Percentiles rank a stretch among this genome's conserved stretches.
These are phyloP conservation scores for Stachybotrys echinatus DNA, from an alignment of 2,329 filamentous ascomycete genomes.

Conservation along the genomic window DNA sequence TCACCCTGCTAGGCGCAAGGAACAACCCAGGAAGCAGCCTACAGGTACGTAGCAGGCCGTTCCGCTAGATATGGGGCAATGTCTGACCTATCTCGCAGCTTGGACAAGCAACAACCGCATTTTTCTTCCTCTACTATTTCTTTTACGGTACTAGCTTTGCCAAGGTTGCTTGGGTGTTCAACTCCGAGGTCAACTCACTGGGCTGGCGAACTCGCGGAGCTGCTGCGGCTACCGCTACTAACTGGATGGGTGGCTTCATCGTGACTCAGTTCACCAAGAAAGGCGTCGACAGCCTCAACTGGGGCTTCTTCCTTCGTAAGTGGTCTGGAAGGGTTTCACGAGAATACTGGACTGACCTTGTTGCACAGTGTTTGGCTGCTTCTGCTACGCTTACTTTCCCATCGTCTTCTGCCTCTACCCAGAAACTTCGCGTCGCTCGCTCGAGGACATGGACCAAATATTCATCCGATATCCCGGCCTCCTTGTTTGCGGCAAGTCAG, in stretches of 20 bases:
- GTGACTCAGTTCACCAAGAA: slow-evolving; percentile 39
- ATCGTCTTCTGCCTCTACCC: slow-evolving; percentile 44
- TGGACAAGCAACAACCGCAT: slow-evolving; percentile 32
- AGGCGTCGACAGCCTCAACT: slow-evolving; percentile 32
- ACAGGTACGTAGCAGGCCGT: too few relatives aligned
- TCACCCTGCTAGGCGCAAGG: background rate
- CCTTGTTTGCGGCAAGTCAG: slow-evolving; percentile 25
- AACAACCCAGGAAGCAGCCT: too few relatives aligned
- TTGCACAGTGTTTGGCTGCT: slow-evolving; percentile 4
- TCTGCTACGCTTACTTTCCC: slow-evolving; percentile 28
- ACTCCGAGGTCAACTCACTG: slow-evolving; percentile 35
- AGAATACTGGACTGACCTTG: background rate
- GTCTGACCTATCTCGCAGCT: slow-evolving; percentile 15
- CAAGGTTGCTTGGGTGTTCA: slow-evolving; percentile 35
- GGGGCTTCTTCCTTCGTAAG: slow-evolving; percentile 37
- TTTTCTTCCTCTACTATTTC: slow-evolving; percentile 37
- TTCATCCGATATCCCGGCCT: slow-evolving; percentile 23
- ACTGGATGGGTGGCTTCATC: slow-evolving; percentile 37
- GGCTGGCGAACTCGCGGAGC: slow-evolving; percentile 35
- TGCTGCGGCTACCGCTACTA: slow-evolving; percentile 37
- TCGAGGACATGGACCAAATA: slow-evolving; percentile 44
- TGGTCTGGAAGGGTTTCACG: background rate
- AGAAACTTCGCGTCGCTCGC: slow-evolving; percentile 38
- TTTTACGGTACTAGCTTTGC: slow-evolving; percentile 34
- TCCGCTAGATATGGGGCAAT: too few relatives aligned